Evolutionary conservation across 441 rosid species (phyloP), one percentile per base, ranked within the genome.

Genomic region (Erodium moschatum): DNA sequence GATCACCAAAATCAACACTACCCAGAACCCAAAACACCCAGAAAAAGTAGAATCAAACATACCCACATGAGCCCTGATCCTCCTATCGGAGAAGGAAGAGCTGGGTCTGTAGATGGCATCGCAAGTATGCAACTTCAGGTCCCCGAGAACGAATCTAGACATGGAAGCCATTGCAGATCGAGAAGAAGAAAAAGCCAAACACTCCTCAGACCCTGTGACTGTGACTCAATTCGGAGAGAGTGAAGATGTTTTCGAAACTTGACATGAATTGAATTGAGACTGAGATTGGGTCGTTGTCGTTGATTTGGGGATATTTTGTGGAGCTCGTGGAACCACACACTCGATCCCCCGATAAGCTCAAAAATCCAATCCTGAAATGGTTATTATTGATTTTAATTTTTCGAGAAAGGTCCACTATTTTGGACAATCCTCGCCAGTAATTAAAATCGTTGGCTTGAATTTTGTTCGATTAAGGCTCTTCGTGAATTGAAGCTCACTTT

Each of bases 91-190:
- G 70, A 79, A 67, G 70, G 72, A 72, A 73, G 78, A 9, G 38
- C 38, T 64, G 18, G 80, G 70, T 19, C 69, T 62, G 64, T 54
- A 67, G 64, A 73, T 33, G 64, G 82, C 80, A 33, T 71, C 72
- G 44, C 35, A 56, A 15, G 79, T 64, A 67, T 75, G 81, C 0
- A 83, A 74, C 31, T 72, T 83, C 69, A 79, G 78, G 64, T 85
- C 90, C 72, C 80, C 81, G 61, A 78, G 77, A 50, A 82, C 70
- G 71, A 86, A 31, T 76, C 87, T 80, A 20, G 91, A 89, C 68
- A 85, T 81, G 54, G 96, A 84, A 9, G 89, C 91, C 98, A 90
- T 87, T 69, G 38, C 38, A 33, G 38, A 3, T 3, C 38, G 38
- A 33, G 60, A 54, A 42, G 65, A 42, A 42, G 48, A 0, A 10